Conservation (phyloP, 352 stramenopile genomes). For the Aphanomyces stellatus region DNA sequence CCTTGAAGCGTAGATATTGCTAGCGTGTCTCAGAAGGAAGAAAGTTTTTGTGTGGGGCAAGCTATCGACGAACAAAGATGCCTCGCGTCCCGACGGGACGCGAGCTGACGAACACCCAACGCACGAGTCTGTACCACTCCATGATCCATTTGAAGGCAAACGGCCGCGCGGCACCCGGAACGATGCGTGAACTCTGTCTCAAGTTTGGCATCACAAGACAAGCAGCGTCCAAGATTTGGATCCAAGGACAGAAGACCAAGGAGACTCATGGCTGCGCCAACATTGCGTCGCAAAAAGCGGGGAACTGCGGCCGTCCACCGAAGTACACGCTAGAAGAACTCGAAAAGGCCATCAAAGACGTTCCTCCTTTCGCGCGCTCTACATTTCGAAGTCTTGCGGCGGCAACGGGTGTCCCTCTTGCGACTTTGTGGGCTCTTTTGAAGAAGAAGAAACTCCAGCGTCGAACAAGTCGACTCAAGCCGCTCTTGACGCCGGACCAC, state of each 20-base stretch:
- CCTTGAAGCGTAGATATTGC: background rate
- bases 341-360: background rate
- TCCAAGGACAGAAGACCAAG: background rate
- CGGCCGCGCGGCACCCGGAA: background rate
- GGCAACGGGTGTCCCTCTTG: background rate
- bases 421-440: background rate
- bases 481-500: background rate
- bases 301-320: background rate
- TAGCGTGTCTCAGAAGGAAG: background rate
- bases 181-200: background rate
- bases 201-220: background rate
- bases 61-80: background rate
- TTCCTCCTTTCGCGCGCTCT: background rate
- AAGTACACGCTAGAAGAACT: background rate
- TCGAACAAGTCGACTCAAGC: background rate
- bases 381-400: background rate
- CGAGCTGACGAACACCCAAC: background rate
- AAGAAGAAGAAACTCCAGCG: background rate
- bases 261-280: background rate
- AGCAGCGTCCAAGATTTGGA: constrained; percentile 2
- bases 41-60: background rate
- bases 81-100: background rate
- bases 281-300: background rate
- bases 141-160: background rate
- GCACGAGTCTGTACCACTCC: background rate